Base-by-base conservation (phyloP, 768 basidiomycete genomes). In the Boletus eberwhitei region DNA sequence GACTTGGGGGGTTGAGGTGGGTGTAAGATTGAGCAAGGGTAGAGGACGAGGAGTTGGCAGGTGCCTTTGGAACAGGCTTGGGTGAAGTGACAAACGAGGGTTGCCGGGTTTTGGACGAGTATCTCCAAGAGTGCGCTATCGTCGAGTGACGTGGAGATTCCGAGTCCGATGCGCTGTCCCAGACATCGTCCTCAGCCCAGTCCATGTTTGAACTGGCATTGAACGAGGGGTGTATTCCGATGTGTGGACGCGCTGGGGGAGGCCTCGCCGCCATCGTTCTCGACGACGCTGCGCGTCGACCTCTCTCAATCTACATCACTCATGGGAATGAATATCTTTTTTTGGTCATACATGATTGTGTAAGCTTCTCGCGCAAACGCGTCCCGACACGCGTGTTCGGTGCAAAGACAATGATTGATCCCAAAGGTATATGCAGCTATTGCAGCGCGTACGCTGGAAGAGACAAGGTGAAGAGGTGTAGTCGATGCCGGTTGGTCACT, bases 121-220 rank as follows among this genome's bases (percentile, higher is more conserved):
- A 58, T 63, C 59, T 74, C 78, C 77, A 79, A 17, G 77, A 71
- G 64, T 72, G 74, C n/a, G 77, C 68, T 40, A 80, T 61, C 11
- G 78, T 77, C n/a, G 79, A 78, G 54, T 77, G 81, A 61, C 77
- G 79, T 53, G 80, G 81, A 50, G 81, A 85, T 70, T 89, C 88
- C 43, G 84, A 85, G 73, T 92, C 90, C 17, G 89, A 91, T 48
- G 80, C 78, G 62, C 85, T 87, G 73, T 92, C 90, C 90, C 90
- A 93, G 43, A 83, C 88, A 67, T 93, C 90, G 65, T 92, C 90
- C 67, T 90, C 89, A n/a, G 74, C 87, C 86, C 88, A 87, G 50
- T 90, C 87, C 47, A 72, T 70, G 53, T 72, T 79, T 61, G 73
- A 77, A 48, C 57, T 79, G 53, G 78, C 76, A 70, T 62, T 73